Conservation (phyloP, 768 basidiomycete species). For the Suillus decipiens region DNA sequence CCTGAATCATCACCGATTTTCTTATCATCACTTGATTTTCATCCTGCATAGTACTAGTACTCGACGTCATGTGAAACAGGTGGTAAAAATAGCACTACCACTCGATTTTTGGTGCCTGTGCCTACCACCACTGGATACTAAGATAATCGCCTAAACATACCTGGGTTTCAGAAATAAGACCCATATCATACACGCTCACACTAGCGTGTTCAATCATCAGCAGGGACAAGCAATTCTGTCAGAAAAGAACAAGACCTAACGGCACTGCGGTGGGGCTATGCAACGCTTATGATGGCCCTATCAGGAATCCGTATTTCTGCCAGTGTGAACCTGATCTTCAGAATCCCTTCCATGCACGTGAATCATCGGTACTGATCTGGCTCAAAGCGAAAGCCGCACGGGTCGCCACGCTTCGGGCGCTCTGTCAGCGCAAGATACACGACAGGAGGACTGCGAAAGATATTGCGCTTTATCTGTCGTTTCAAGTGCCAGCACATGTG, state of each 20-base stretch:
- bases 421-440: not conserved
- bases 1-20: too few relatives aligned
- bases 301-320: not conserved
- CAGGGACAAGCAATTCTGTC: not conserved
- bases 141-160: not conserved
- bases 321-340: conserved; percentile 4
- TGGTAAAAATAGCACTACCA: not conserved
- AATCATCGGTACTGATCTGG: not conserved
- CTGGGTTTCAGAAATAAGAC: not conserved
- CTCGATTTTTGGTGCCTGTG: not conserved
- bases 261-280: not conserved
- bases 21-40: too few relatives aligned
- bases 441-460: not conserved
- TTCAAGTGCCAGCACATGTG: not conserved
- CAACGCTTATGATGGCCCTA: not conserved
- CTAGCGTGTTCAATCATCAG: not conserved
- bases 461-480: not conserved
- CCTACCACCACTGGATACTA: conserved; percentile 3
- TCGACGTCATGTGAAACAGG: not conserved
- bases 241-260: not conserved
- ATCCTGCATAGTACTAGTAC: too few relatives aligned
- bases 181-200: not conserved
- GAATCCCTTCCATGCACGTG: conserved; percentile 2
- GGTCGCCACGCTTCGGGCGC: not conserved
- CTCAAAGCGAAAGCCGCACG: not conserved